Evolutionary conservation across 2,329 filamentous ascomycete species (phyloP), one percentile per base, ranked within the genome.

Genomic region (Ascochyta koolunga): DNA sequence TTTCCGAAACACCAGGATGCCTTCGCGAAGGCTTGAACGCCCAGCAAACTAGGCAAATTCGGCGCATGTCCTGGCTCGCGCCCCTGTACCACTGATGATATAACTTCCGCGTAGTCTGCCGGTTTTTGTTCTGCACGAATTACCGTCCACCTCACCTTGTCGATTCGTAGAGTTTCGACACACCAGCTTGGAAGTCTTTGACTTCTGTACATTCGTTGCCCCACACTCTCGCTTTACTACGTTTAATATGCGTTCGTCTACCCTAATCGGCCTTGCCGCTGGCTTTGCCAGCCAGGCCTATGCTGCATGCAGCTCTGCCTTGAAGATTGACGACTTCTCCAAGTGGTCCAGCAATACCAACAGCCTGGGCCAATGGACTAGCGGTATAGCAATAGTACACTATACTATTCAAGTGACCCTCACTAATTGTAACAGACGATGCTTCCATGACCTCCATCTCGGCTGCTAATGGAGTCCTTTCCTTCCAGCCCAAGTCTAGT

Each of bases 401-500:
- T 15, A 18, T 15, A 18, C 9, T n/a, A 16, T 19, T 7, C 13
- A 13, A 9, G 5, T 24, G 6, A 11, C 38, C 13, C 25, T 10
- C 4, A 29, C 50, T 54, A 19, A 61, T 11, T 42, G 5, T 29
- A 15, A 1, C 56, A 83, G 82, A 84, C 59, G 82, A 84, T 71
- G 77, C 72, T 13, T 74, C 76, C 52, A 82, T 82, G 74, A 72
- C 70, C 58, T 68, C 77, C 64, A 66, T 80, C 66, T 73, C 71
- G 38, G 77, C 73, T 29, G 71, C 71, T 13, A 70, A 70, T 13
- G 78, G 78, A 40, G 76, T 79, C 25, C 75, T 84, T 19, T 77
- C 76, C 7, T 82, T 85, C 69, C 79, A 76, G n/a, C 79, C 80
- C 27, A 80, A 77, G 56, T 62, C 73, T 15, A 64, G 60, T 22